A percentile compares a stretch with the other conserved stretches of the same genome.
phyloP scores from a whole-genome alignment of 805 yeast species.

The Metschnikowia lachancei region DNA sequence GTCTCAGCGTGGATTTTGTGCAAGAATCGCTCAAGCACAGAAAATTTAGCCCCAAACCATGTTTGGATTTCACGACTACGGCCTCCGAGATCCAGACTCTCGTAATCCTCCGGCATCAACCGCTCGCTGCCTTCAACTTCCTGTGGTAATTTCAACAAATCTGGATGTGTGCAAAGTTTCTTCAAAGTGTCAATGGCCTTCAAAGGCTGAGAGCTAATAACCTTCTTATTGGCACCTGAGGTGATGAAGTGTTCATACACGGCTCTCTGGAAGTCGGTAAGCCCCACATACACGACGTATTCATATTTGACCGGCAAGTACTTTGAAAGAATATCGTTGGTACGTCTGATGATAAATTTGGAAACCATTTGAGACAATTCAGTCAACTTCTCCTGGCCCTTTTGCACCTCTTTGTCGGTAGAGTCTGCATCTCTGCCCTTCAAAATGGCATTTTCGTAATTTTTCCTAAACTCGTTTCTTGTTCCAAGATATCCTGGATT shows the following conservation, averaged over 20 bases:
- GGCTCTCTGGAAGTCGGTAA: constrained; percentile 71
- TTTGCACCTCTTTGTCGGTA: constrained; percentile 66
- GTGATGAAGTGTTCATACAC: constrained; percentile 73
- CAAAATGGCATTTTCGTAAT: constrained; percentile 76
- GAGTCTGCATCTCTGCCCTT: constrained; percentile 89
- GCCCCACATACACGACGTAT: constrained; percentile 88
- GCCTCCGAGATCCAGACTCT: constrained; percentile 41
- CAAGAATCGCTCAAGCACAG: constrained; percentile 80
- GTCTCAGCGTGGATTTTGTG: constrained; percentile 74
- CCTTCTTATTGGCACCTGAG: constrained; percentile 69
- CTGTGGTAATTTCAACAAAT: constrained; percentile 67
- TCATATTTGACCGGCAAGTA: constrained; percentile 95
- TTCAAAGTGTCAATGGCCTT: constrained; percentile 87
- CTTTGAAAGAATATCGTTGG: constrained; percentile 91
- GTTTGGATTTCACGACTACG: constrained; percentile 72
- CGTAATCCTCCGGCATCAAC: constrained; percentile 73
- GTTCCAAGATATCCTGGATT: constrained; percentile 92
- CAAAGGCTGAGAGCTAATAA: constrained; percentile 76
- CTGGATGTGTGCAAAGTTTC: constrained; percentile 94
- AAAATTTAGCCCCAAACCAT: constrained; percentile 82
- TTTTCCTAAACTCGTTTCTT: constrained; percentile 76
- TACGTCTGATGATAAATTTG: constrained; percentile 87
- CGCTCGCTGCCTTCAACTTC: constrained; percentile 71
- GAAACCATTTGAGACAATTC: constrained; percentile 77
- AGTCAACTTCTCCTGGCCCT: constrained; percentile 65